Evolutionary conservation across 371 early-diverging fungal species (phyloP).

Genomic region (Saksenaea oblongispora): DNA sequence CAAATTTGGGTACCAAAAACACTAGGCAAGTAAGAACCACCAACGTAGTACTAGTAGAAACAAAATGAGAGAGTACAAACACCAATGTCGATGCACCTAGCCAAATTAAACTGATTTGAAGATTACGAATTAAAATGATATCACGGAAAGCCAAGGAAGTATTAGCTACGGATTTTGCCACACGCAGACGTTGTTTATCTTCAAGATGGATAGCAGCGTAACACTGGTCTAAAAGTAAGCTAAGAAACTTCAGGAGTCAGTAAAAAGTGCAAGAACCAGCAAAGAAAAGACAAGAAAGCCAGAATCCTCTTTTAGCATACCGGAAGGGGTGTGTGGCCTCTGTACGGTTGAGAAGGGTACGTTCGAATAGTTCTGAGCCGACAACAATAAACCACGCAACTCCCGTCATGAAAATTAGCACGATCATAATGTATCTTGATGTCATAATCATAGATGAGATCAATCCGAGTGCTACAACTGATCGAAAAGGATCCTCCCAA

Average conservation of each 20-base stretch:
- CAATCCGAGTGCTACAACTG: neutral
- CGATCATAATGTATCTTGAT: neutral
- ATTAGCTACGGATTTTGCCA: neutral
- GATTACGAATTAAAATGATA: neutral
- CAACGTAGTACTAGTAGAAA: neutral
- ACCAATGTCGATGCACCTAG: neutral
- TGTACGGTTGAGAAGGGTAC: neutral
- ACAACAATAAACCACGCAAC: neutral
- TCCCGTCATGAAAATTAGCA: neutral
- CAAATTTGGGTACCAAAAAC: neutral
- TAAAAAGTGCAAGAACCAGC: no score
- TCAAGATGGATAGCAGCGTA: neutral
- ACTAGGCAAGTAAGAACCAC: neutral
- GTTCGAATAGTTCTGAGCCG: neutral
- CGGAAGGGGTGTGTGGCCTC: neutral
- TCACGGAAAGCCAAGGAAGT: neutral
- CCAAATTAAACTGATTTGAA: neutral
- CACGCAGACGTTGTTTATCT: neutral
- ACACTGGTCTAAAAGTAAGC: neutral
- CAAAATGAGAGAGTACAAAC: neutral
- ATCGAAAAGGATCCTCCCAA: neutral
- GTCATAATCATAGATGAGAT: neutral
- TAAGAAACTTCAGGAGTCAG: neutral
- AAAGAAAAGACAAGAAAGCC: neutral
- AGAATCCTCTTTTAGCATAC: neutral